Conservation (phyloP, 2,329 filamentous ascomycete genomes). For the Aspergillus sp. region DNA sequence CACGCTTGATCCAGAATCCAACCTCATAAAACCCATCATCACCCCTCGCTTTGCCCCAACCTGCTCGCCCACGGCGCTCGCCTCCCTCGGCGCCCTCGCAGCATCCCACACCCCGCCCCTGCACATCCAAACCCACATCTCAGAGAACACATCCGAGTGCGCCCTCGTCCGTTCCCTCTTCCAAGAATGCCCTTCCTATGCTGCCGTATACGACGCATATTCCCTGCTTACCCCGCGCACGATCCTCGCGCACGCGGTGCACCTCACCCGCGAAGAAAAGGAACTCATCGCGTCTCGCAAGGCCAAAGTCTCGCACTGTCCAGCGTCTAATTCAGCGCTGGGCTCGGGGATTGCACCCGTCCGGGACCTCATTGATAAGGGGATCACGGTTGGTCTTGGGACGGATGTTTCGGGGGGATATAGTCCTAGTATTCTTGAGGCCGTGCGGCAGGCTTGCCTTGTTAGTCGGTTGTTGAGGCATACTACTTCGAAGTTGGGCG, state of each 20-base stretch:
- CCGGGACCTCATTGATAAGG: conserved; percentile 69
- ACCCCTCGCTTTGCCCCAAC: conserved; percentile 66
- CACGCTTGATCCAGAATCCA: conserved; percentile 62
- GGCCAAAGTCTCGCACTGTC: conserved; percentile 78
- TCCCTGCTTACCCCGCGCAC: conserved; percentile 70
- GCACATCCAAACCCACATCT: conserved; percentile 80
- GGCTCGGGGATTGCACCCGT: conserved; percentile 78
- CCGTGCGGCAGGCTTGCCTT: conserved; percentile 77
- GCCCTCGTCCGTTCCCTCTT: conserved; percentile 69
- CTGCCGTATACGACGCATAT: conserved; percentile 73
- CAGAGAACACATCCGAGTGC: conserved; percentile 76
- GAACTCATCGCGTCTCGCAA: conserved; percentile 60
- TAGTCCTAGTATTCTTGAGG: conserved; percentile 75
- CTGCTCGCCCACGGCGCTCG: conserved; percentile 57
- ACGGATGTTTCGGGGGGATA: conserved; percentile 92
- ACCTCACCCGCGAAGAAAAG: conserved; percentile 68
- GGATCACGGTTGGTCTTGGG: conserved; percentile 78
- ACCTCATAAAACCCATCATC: conserved; percentile 72
- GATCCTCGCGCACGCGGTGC: conserved; percentile 82
- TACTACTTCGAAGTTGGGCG: neutral
- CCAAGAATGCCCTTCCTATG: conserved; percentile 64
- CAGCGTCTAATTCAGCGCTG: conserved; percentile 79
- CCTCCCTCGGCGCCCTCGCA: conserved; percentile 64
- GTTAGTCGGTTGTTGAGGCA: conserved; percentile 64
- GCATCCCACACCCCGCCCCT: conserved; percentile 59